Conservation (phyloP, 495 filamentous ascomycete genomes). For the Talaromyces stipitatus region DNA sequence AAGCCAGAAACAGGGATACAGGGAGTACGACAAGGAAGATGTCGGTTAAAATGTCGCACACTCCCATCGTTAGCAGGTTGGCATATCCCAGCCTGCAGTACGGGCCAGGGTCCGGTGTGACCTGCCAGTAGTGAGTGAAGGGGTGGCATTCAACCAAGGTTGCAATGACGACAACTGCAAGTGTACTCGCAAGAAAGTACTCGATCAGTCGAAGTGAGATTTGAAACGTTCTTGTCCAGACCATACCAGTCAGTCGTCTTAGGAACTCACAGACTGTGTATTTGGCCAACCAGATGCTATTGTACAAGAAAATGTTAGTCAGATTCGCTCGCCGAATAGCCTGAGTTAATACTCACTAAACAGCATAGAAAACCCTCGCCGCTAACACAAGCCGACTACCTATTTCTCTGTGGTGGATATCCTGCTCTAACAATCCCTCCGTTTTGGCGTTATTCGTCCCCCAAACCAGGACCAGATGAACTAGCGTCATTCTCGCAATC, state of each 20-base stretch:
- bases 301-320: constrained; percentile 1
- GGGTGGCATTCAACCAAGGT: constrained; percentile 83
- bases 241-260: constrained; percentile 58
- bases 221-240: constrained; percentile 67
- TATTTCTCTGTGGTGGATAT: constrained; percentile 36
- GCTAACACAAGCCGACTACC: constrained; percentile 48
- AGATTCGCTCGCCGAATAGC: background rate
- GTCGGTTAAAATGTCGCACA: constrained; percentile 81
- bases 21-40: constrained; percentile 81
- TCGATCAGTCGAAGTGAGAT: constrained; percentile 60
- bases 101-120: constrained; percentile 78
- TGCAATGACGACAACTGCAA: constrained; percentile 69
- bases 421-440: constrained; percentile 26
- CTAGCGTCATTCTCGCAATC: constrained; percentile 70
- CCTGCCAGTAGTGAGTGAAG: constrained; percentile 83
- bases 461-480: constrained; percentile 74
- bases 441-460: constrained; percentile 77
- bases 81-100: constrained; percentile 76
- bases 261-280: constrained; percentile 86
- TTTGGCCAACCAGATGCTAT: constrained; percentile 87
- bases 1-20: constrained; percentile 72
- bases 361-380: constrained; percentile 47
- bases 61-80: constrained; percentile 81
- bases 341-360: constrained; percentile 37
- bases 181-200: constrained; percentile 65